Evolutionary conservation across 768 basidiomycete genomes (phyloP).

Genomic region (Rhodotorula graminis): DNA sequence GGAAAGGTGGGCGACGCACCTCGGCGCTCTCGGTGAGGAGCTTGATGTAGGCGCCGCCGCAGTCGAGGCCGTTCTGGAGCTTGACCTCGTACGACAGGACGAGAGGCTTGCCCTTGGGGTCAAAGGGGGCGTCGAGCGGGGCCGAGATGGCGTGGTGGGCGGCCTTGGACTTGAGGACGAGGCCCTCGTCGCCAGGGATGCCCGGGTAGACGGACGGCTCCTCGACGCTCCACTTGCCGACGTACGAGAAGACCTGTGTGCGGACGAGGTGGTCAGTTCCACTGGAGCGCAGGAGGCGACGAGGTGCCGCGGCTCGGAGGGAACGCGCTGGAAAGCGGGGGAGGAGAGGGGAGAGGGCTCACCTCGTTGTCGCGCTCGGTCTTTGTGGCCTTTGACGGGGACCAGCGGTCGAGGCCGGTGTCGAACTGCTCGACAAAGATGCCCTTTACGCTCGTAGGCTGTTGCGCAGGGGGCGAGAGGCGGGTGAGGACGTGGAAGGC

Average conservation of each 20-base stretch:
- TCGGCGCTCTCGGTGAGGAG: conserved; percentile 58
- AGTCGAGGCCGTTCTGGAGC: conserved; percentile 95
- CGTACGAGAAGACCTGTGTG: conserved; percentile 66
- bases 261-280: not conserved
- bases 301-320: not conserved
- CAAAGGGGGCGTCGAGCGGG: conserved; percentile 69
- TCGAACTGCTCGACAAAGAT: conserved; percentile 90
- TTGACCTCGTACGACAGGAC: conserved; percentile 99
- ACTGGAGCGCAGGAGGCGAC: not conserved
- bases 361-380: conserved; percentile 93
- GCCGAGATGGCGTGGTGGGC: conserved; percentile 98
- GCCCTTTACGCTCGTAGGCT: conserved; percentile 34
- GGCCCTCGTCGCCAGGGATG: conserved; percentile 78
- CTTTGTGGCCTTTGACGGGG: conserved; percentile 93
- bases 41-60: conserved; percentile 98
- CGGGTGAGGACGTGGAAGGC: not conserved
- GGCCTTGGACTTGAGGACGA: conserved; percentile 94
- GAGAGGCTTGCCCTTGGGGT: conserved; percentile 68
- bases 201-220: conserved; percentile 66
- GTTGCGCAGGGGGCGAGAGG: not conserved
- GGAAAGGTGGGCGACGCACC: conserved; percentile 27
- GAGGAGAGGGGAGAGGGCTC: not conserved
- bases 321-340: conserved; percentile 12
- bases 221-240: conserved; percentile 95
- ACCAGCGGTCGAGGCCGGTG: conserved; percentile 84